Conservation (phyloP, 345 rosid genomes). For the Pistacia atlantica region DNA sequence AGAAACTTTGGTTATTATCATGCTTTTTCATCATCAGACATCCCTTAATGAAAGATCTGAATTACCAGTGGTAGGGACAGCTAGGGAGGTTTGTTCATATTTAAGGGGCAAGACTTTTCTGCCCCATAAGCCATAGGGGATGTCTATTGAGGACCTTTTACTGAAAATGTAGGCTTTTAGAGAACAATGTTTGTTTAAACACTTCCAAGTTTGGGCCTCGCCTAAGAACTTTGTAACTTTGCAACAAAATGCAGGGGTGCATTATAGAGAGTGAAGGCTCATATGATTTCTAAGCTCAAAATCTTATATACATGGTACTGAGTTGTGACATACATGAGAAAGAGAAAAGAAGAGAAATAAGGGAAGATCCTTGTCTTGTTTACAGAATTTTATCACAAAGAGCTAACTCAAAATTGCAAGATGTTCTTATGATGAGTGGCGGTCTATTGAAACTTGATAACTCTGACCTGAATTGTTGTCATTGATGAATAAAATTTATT, state of each 20-base stretch:
- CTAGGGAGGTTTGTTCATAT: neutral
- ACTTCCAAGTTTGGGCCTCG: neutral
- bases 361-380: neutral
- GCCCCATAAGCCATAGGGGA: neutral
- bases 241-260: too few species aligned
- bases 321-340: neutral
- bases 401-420: neutral
- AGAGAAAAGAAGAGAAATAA: neutral
- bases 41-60: neutral
- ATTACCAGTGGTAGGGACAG: neutral
- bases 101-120: neutral
- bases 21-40: too few species aligned
- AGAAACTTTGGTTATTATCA: too few species aligned
- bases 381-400: neutral
- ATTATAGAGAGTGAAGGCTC: too few species aligned
- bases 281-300: too few species aligned
- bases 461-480: neutral
- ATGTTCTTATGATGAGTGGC: neutral
- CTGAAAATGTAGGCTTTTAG: neutral
- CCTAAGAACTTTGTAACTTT: too few species aligned
- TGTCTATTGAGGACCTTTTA: neutral
- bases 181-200: neutral
- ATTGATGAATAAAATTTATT: constrained; percentile 2
- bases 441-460: neutral
- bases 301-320: neutral